Evolutionary conservation across 2,329 filamentous ascomycete species (phyloP), one percentile per base, ranked within the genome.

Genomic region (Byssochlamys sp.): DNA sequence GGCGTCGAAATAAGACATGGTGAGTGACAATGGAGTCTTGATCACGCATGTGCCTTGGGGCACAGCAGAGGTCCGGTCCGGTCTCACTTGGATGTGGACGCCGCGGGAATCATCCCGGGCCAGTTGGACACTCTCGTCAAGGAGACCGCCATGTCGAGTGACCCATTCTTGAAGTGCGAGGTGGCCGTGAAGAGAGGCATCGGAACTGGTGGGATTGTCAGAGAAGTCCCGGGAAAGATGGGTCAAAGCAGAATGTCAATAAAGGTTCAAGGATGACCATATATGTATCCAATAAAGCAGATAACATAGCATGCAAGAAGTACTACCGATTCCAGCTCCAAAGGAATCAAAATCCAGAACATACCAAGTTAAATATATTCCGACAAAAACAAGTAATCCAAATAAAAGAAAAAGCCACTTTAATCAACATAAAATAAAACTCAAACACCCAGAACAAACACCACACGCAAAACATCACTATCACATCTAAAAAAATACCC

Each of bases 1-100:
- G 1, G 66, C 70, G 39, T 74, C 71, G 57, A 68, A 72, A 54
- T 72, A 74, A 7, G 72, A 73, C 64, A 74, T 69, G 24, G 71
- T 73, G 6, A 69, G 58, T 4, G 63, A 56, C 12, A 73, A 55
- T 2, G 72, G 72, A 1, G 70, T 71, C 56, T 67, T 71, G 57
- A 74, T 70, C 12, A 73, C 65, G 51, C 66, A 66, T 10, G 71
- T 73, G 48, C 69, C 67, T 52, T 59, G 66, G 19, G 61, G 57
- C 33, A 73, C 61, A 6, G 62, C 33, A 7, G 60, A 39, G 7
- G 63, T 57, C 59, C 64, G 66, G 49, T 67, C 66, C 26, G 59
- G 60, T 53, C 64, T 68, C 45, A 72, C 70, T 59, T 72, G 67
- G 7, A 74, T 60, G 59, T 74, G 70, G 2, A 73, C 69, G 27